Evolutionary conservation across 1,284 basidiomycete genomes (phyloP), one percentile per base, ranked within the genome.

Genomic region (Apiotrichum brassicae): DNA sequence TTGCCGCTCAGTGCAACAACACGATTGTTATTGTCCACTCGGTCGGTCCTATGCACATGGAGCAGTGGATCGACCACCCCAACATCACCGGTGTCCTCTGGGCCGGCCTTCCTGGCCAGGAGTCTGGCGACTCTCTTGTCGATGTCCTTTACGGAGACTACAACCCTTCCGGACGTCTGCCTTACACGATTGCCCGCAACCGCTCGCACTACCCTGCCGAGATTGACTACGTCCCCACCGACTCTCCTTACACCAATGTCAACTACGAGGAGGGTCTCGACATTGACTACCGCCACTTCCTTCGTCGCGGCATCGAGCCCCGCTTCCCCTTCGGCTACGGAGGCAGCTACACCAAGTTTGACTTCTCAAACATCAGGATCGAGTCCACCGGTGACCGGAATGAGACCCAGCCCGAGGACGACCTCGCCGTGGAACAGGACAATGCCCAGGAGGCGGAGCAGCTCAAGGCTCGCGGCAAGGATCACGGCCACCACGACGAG

Each of bases 241-340:
- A 63, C 51, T 46, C 60, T 6, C 60, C 61, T 23, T 19, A 60
- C 41, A 62, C 84, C 5, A 77, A 80, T 53, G 73, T 84, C n/a
- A 66, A 78, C n/a, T 75, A 88, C 67, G 79, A 75, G 5, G 87
- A 89, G 81, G 84, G 79, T 11, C 66, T 88, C 38, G 71, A 81
- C 60, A 82, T 89, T 62, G 87, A 88, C 71, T 88, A 88, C 66
- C 76, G 85, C 26, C 79, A 82, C 65, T 90, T 90, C 65, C 84
- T 88, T 57, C 76, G 80, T 44, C 77, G 83, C 57, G 69, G 76
- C 51, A 81, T 83, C 51, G 71, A 70, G 1, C 82, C 83, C 0
- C 75, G 80, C 19, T 84, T 76, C 66, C 83, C 85, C 62, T 92
- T 91, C 65, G 89, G 89, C 0, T 89, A 82, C 66, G 89, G 89